Evolutionary conservation across 495 filamentous ascomycete species (phyloP).

Genomic region (Tetracladium marchalianum): DNA sequence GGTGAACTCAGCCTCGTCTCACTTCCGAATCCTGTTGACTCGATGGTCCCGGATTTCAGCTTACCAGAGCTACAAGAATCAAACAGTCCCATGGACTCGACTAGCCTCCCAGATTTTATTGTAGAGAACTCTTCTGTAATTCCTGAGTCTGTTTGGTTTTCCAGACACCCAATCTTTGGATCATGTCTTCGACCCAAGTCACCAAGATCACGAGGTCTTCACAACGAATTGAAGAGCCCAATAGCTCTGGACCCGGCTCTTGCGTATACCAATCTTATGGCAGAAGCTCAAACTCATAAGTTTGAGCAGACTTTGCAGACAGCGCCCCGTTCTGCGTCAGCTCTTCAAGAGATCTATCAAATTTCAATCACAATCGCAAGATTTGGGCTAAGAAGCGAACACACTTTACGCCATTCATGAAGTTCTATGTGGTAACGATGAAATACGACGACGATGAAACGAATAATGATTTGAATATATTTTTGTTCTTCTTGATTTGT

Average conservation of each 20-base stretch:
- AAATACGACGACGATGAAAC: background rate
- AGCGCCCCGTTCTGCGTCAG: background rate
- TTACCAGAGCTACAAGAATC: too few relatives aligned
- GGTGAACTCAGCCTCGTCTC: too few relatives aligned
- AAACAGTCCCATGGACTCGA: too few relatives aligned
- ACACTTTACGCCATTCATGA: slow-evolving; percentile 1
- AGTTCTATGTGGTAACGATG: slow-evolving; percentile 6
- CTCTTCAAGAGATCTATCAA: background rate
- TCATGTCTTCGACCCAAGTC: background rate
- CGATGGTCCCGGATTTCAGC: too few relatives aligned
- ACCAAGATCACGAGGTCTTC: background rate
- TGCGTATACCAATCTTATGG: background rate
- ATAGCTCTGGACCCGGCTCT: background rate
- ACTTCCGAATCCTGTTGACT: too few relatives aligned
- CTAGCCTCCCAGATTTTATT: too few relatives aligned
- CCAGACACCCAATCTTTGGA: background rate
- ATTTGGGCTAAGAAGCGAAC: slow-evolving; percentile 4
- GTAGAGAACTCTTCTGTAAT: too few relatives aligned
- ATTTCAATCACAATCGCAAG: slow-evolving; percentile 1
- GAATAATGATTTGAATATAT: too few relatives aligned
- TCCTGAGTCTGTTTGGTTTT: background rate
- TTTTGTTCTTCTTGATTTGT: too few relatives aligned
- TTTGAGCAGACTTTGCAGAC: background rate
- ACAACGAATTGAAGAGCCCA: background rate
- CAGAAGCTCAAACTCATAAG: background rate